Evolutionary conservation across 768 basidiomycete species (phyloP), one percentile per base, ranked within the genome.

Genomic region (Podaxis sp.): DNA sequence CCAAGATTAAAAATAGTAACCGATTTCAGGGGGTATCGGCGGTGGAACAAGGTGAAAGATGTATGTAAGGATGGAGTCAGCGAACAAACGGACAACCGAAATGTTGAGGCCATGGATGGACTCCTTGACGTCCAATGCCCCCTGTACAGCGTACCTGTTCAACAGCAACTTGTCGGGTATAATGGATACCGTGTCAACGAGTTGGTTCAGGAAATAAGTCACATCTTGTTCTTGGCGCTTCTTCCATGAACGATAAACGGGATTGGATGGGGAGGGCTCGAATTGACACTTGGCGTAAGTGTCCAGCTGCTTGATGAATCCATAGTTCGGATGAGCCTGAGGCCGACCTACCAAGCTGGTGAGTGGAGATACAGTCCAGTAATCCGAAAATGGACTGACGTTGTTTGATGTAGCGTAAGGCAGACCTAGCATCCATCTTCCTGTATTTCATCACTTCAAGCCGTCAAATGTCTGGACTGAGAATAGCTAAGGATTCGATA

Each of bases 271-370:
- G 1, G 75, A 77, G 0, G 83, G 80, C 22, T 75, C 71, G 67
- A 81, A 86, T 44, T 75, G 72, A 65, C 86, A 87, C 11, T 80
- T 77, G 28, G 73, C 76, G 64, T 87, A 89, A 1, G 76, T 73
- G 42, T 85, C 77, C 22, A 89, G 77, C 63, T 88, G 87, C 64
- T 79, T 86, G 68, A 85, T 69, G 68, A 89, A 89, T 0, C 81
- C 81, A 63, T 80, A 81, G 66, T 84, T 83, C 1, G 81, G 81
- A 60, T 79, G 78, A 3, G 78, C 72, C 38, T 75, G 71, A 1
- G 77, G 77, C 36, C 82, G 76, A 48, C 65, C 80, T 80, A 68
- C 5, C 12, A 28, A 63, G 7, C 33, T 6, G n/a, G 44, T 46
- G 44, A 46, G 19, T 19, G 2, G 15, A 19, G 7, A 46, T n/a